These are phyloP conservation scores for Scutellaria galericulata DNA, from an alignment of 257 asterid species.

Conservation along the genomic window DNA sequence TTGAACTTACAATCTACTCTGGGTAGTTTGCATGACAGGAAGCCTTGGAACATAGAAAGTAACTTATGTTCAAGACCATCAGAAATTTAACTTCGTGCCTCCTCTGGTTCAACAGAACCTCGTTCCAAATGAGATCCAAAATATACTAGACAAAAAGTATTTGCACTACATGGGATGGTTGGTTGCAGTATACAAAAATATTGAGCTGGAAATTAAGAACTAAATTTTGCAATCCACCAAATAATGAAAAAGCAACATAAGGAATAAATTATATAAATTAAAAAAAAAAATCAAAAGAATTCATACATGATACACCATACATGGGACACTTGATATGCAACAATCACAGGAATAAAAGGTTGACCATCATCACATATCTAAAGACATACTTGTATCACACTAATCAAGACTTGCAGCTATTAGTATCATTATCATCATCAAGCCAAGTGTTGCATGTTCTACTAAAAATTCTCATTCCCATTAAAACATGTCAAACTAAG, in stretches of 20 bases:
- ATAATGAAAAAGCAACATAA: constrained; percentile 1
- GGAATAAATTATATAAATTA: constrained; percentile 11
- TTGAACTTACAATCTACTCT: constrained; percentile 72
- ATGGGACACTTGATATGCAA: constrained; percentile 9
- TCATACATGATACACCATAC: constrained; percentile 13
- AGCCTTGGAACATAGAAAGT: constrained; percentile 68
- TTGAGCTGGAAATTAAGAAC: constrained; percentile 30
- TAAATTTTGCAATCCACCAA: constrained; percentile 19
- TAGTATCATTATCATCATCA: constrained; percentile 15
- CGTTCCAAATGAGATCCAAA: constrained; percentile 54
- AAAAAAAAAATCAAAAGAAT: constrained; percentile 3
- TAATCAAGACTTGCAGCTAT: constrained; percentile 9
- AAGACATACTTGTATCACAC: constrained; percentile 6
- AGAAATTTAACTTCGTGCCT: constrained; percentile 67
- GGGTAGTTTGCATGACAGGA: constrained; percentile 72
- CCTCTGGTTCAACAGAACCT: constrained; percentile 55
- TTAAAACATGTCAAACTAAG: background rate
- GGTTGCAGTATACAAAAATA: constrained; percentile 59
- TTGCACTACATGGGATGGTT: constrained; percentile 56
- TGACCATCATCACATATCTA: background rate
- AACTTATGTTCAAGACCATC: constrained; percentile 71
- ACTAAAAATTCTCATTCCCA: constrained; percentile 2
- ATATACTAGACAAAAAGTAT: constrained; percentile 53
- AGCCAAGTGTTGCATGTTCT: constrained; percentile 17
- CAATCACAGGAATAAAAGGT: constrained; percentile 8